phyloP scores from a whole-genome alignment of 2,329 filamentous ascomycete species.

The Aspergillus thermomutatus region DNA sequence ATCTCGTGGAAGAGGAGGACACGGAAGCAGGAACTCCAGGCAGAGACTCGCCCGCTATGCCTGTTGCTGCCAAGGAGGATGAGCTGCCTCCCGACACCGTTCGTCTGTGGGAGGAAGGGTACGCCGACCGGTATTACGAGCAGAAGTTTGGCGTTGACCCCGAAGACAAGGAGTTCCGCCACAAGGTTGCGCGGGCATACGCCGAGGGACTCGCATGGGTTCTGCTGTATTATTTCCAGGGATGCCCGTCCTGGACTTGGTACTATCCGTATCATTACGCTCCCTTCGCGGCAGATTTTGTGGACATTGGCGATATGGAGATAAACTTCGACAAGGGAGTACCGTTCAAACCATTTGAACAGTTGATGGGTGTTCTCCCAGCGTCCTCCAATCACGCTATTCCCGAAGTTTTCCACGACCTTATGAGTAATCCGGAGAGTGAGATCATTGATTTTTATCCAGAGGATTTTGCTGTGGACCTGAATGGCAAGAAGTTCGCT shows the following conservation, averaged over 20 bases:
- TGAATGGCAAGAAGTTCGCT: slow-evolving; percentile 97
- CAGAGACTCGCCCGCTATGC: slow-evolving; percentile 53
- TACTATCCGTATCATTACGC: slow-evolving; percentile 99
- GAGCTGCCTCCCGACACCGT: slow-evolving; percentile 75
- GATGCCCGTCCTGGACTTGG: slow-evolving; percentile 98
- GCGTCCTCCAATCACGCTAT: slow-evolving; percentile 90
- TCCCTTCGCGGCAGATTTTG: slow-evolving; percentile 93
- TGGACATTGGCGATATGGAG: slow-evolving; percentile 73
- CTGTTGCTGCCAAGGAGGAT: slow-evolving; percentile 52
- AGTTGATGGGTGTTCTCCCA: slow-evolving; percentile 96
- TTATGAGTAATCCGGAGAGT: slow-evolving; percentile 86
- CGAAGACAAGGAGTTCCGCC: slow-evolving; percentile 78
- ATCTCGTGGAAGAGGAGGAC: slow-evolving; percentile 60
- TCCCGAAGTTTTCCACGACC: slow-evolving; percentile 78
- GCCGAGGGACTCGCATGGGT: slow-evolving; percentile 96
- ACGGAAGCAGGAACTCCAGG: slow-evolving; percentile 56
- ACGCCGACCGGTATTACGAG: slow-evolving; percentile 92
- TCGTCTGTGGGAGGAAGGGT: slow-evolving; percentile 90
- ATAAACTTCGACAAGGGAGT: slow-evolving; percentile 79
- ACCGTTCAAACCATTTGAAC: slow-evolving; percentile 89
- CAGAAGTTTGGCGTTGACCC: slow-evolving; percentile 89
- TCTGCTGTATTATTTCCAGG: slow-evolving; percentile 94
- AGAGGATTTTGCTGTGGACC: slow-evolving; percentile 84
- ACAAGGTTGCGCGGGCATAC: slow-evolving; percentile 85
- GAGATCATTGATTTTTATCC: slow-evolving; percentile 98